phyloP scores from a whole-genome alignment of 257 asterid species.

The Solanum sejunctum region DNA sequence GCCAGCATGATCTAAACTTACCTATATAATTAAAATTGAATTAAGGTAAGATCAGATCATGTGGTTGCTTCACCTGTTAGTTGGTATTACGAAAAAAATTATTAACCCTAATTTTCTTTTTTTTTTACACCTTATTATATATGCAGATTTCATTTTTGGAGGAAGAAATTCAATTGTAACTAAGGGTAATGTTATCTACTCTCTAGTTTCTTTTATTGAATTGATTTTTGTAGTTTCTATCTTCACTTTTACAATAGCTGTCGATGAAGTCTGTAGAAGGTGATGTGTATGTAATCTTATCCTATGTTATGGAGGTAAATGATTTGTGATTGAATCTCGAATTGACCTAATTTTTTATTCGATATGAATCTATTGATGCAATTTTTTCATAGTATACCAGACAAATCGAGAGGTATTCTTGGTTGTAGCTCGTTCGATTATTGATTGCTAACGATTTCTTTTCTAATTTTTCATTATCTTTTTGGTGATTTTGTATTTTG shows the following conservation, averaged over 20 bases:
- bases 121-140: no score
- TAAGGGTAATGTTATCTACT: background rate
- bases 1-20: constrained; percentile 75
- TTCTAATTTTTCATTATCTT: background rate
- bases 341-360: no score
- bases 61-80: constrained; percentile 58
- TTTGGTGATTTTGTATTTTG: background rate
- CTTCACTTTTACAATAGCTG: background rate
- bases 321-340: no score
- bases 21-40: constrained; percentile 1
- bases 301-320: no score
- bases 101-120: background rate
- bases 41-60: constrained; percentile 39
- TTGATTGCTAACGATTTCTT: background rate
- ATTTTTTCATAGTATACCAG: background rate
- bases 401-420: background rate
- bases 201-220: background rate
- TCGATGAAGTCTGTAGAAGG: no score
- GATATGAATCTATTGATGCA: background rate
- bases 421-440: background rate
- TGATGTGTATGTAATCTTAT: no score
- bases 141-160: background rate
- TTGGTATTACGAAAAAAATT: constrained; percentile 15
- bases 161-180: background rate
- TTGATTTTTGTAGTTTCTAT: background rate